A percentile compares a stretch with the other conserved stretches of the same genome.
phyloP scores from a whole-genome alignment of 257 asterid genomes.

The Solanum appendiculatum region DNA sequence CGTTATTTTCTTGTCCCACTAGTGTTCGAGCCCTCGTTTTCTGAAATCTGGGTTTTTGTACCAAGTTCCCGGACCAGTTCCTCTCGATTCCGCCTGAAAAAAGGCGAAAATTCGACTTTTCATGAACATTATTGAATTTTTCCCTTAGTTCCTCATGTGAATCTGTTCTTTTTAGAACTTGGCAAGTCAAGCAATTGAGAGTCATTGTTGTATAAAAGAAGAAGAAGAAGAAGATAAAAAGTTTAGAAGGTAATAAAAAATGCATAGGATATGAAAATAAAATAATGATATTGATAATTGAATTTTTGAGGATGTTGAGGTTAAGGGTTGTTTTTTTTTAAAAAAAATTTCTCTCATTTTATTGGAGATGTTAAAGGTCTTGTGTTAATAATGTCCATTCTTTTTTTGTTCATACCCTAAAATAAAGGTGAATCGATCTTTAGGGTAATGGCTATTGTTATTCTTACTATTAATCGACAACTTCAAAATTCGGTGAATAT shows the following conservation, averaged over 20 bases:
- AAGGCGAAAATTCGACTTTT: neutral
- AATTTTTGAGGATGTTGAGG: neutral
- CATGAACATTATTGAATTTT: neutral
- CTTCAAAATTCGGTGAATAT: neutral
- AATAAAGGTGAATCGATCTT: neutral
- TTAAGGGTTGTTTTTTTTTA: neutral
- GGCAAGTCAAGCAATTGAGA: constrained; percentile 12
- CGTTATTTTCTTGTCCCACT: neutral
- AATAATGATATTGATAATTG: neutral
- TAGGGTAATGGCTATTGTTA: neutral
- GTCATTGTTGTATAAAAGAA: constrained; percentile 2
- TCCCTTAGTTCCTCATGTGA: constrained; percentile 3
- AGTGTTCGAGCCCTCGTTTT: neutral
- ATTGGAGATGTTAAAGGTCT: neutral
- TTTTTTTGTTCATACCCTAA: neutral
- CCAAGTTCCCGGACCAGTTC: constrained; percentile 28
- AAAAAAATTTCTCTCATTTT: neutral
- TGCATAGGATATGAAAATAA: neutral
- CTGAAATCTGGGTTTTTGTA: neutral
- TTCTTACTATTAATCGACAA: neutral
- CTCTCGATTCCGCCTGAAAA: constrained; percentile 1
- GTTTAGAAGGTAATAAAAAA: neutral
- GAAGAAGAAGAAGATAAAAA: neutral
- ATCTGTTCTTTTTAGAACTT: neutral
- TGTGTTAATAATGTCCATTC: neutral